Evolutionary conservation across 495 filamentous ascomycete genomes (phyloP), one percentile per base, ranked within the genome.

Genomic region (Aspergillus hancockii): DNA sequence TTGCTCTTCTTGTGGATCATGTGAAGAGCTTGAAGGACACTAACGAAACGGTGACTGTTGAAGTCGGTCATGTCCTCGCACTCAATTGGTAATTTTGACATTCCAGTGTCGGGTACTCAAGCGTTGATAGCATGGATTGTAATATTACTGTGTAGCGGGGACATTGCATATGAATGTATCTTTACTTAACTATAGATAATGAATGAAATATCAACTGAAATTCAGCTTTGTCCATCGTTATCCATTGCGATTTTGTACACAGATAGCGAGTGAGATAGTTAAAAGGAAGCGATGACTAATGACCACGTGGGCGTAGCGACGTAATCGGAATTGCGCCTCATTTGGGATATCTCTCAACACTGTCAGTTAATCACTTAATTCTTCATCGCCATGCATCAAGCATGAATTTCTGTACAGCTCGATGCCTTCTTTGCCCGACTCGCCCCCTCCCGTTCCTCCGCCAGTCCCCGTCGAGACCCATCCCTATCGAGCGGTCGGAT

Each of bases 381-480:
- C 43, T 21, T 22, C 21, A 21, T 49, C 64, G 58, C 58, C 63
- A 76, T 78, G 75, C 63, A 57, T 52, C 63, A 38, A 63, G 63
- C 57, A 75, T 72, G 63, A 67, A 62, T 64, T n/a, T 49, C 56
- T 41, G 47, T 43, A 58, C 64, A 67, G 64, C 73, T 72, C 75
- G 63, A 80, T 80, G 77, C 67, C 67, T 70, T 63, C 77, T 49
- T 66, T 71, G 63, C 64, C 71, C 36, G 66, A 71, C 52, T 72
- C 71, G 57, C 66, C 66, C 32, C 67, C 69, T 19, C 63, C 74
- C 30, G 63, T 71, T 23, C 71, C 78, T 49, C 73, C 75, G 22
- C 75, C 78, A 28, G 72, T 76, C 49, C 74, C 76, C 49, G 75
- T 76, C 63, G 75, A 77, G 63, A 76, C 73, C 49, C 75, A 80